A percentile compares a stretch with the other conserved stretches of the same genome.
Conservation (phyloP, 1,139 yeast genomes). For the Suhomyces coccinellae region DNA sequence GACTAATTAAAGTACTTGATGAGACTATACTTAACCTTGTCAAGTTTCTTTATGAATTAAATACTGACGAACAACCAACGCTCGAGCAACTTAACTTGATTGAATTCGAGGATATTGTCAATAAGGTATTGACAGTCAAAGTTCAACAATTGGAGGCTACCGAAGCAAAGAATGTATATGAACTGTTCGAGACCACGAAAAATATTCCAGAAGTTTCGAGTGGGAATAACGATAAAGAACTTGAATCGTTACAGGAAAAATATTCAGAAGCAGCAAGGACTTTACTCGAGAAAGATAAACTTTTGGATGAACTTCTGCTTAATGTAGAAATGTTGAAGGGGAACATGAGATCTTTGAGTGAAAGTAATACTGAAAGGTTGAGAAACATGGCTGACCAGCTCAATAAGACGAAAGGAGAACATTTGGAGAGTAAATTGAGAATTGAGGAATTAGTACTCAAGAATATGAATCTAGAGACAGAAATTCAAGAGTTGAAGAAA, state of each 20-base stretch:
- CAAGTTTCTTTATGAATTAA: not conserved
- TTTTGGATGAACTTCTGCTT: constrained; percentile 38
- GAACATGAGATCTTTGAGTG: constrained; percentile 38
- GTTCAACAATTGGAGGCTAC: too few relatives aligned
- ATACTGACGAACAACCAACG: not conserved
- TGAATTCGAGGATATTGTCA: not conserved
- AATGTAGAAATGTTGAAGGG: constrained; percentile 44
- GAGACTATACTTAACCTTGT: not conserved
- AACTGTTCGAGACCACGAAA: not conserved
- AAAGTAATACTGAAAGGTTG: constrained; percentile 30
- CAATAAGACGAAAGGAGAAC: constrained; percentile 21
- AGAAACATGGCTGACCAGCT: constrained; percentile 26
- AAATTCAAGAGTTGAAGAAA: constrained; percentile 20
- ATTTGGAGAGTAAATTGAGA: constrained; percentile 19
- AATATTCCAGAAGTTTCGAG: not conserved
- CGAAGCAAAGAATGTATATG: not conserved
- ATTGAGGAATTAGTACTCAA: constrained; percentile 17
- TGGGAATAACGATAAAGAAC: not conserved
- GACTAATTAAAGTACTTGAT: not conserved
- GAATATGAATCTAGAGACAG: constrained; percentile 21
- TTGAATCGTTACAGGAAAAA: constrained; percentile 1
- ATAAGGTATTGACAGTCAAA: too few relatives aligned
- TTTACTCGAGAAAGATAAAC: constrained; percentile 31
- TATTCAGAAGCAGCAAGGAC: constrained; percentile 7
- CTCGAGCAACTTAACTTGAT: not conserved